Conservation (phyloP, 139 green algal species). For the Desmodesmus armatus region DNA sequence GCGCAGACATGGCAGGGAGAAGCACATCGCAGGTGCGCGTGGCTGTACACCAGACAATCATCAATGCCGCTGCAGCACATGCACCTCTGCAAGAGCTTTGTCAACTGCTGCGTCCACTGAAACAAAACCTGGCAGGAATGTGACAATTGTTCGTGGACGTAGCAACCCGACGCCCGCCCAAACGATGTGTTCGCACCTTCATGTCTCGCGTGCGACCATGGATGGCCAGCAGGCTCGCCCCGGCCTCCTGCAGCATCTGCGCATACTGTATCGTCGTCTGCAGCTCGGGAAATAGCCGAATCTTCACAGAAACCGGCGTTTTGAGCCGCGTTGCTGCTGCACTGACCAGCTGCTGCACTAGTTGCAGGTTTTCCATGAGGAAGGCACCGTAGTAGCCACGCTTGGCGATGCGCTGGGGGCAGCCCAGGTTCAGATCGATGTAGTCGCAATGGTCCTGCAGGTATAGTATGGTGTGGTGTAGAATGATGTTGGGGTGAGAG, state of each 20-base stretch:
- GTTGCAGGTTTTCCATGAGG: slow-evolving; percentile 91
- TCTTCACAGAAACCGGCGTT: slow-evolving; percentile 88
- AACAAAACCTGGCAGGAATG: too few species aligned
- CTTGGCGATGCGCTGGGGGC: slow-evolving; percentile 93
- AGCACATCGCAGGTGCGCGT: too few species aligned
- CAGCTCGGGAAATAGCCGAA: slow-evolving; percentile 90
- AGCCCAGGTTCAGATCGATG: slow-evolving; percentile 98
- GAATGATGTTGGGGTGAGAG: not conserved
- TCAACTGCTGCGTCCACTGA: too few species aligned
- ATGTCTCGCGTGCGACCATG: slow-evolving; percentile 95
- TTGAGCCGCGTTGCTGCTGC: slow-evolving; percentile 48
- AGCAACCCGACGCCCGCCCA: too few species aligned
- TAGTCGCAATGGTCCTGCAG: slow-evolving; percentile 77
- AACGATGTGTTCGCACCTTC: slow-evolving; percentile 76
- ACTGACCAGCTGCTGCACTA: slow-evolving; percentile 76
- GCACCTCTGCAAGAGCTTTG: too few species aligned
- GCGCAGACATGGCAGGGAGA: too few species aligned
- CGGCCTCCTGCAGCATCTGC: slow-evolving; percentile 88
- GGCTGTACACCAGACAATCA: too few species aligned
- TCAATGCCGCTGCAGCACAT: too few species aligned
- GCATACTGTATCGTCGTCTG: slow-evolving; percentile 93
- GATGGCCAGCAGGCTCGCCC: slow-evolving; percentile 90
- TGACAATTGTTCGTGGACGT: too few species aligned
- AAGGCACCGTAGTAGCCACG: slow-evolving; percentile 84
- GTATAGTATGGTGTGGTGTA: too few species aligned